Evolutionary conservation across 345 rosid genomes (phyloP), one percentile per base, ranked within the genome.

Genomic region (Citrus unshiu): DNA sequence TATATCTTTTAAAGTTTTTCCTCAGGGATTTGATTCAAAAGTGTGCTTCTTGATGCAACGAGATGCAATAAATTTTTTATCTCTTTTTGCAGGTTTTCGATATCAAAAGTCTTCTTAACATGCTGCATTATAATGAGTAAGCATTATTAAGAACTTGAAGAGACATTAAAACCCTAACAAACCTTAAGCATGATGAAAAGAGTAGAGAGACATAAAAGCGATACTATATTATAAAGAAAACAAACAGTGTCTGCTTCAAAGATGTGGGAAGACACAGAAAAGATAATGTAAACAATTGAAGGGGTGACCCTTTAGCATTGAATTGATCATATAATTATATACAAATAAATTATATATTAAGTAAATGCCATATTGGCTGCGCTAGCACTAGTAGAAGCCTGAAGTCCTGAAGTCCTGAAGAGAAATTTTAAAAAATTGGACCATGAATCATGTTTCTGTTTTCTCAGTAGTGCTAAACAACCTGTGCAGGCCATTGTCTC

Each of bases 401-500:
- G 64, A 12, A 24, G 3, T 10, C 30, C 63, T 60, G 63, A 10
- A 24, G 2, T 10, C 49, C 49, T 43, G 64, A 60, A 13, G 3
- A 13, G 2, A 3, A 7, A 4, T 65, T 22, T 19, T 19, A 65
- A 8, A 65, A 65, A 18, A 14, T 65, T 32, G 43, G 69, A 39
- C 57, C 14, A 72, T 56, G 70, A 46, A 72, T 63, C 40, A 62
- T 46, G 51, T 46, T 13, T 46, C 1, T 3, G 18, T 12, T 46
- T 46, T 46, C 5, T 13, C 51, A 3, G 51, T 12, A 46, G 51
- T 46, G 51, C 51, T 46, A 4, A 46, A 46, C 18, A 46, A 58
- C 76, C 43, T 73, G 37, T 63, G 81, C 72, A 72, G 83, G 76
- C 72, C 78, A 49, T 77, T 59, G 32, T 46, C 81, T 30, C 49